Percentiles rank a stretch among this genome's conserved stretches.
Conservation (phyloP, 2,329 filamentous ascomycete species). For the Rutstroemia sydowiana region DNA sequence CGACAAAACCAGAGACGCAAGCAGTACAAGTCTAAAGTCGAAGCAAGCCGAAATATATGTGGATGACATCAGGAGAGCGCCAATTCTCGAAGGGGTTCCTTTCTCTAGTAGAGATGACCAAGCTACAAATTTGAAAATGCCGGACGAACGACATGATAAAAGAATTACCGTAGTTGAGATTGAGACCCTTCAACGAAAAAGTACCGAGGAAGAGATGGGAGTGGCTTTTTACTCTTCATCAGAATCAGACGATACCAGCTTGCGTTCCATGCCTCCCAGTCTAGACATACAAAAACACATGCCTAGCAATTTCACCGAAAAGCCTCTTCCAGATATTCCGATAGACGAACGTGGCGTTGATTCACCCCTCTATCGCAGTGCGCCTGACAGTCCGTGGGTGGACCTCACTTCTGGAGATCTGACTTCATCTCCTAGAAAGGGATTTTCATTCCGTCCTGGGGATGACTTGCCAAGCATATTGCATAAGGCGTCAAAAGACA, state of each 20-base stretch:
- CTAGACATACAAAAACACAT: neutral
- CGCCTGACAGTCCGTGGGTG: neutral
- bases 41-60: neutral
- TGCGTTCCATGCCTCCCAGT: neutral
- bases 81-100: neutral
- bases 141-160: neutral
- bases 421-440: conserved; percentile 7
- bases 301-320: conserved; percentile 5
- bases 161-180: conserved; percentile 9
- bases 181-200: conserved; percentile 11
- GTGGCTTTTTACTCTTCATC: conserved; percentile 16
- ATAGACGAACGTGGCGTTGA: neutral
- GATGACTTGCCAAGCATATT: conserved; percentile 16
- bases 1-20: neutral
- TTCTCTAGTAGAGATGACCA: neutral
- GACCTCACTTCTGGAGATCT: neutral
- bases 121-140: neutral
- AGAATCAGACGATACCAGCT: conserved; percentile 14
- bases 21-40: neutral
- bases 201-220: conserved; percentile 10
- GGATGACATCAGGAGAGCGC: neutral
- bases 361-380: neutral
- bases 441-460: conserved; percentile 23
- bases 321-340: conserved; percentile 16
- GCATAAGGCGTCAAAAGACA: neutral